Evolutionary conservation across 139 green algal species (phyloP).

Genomic region (Chlorella sp.): DNA sequence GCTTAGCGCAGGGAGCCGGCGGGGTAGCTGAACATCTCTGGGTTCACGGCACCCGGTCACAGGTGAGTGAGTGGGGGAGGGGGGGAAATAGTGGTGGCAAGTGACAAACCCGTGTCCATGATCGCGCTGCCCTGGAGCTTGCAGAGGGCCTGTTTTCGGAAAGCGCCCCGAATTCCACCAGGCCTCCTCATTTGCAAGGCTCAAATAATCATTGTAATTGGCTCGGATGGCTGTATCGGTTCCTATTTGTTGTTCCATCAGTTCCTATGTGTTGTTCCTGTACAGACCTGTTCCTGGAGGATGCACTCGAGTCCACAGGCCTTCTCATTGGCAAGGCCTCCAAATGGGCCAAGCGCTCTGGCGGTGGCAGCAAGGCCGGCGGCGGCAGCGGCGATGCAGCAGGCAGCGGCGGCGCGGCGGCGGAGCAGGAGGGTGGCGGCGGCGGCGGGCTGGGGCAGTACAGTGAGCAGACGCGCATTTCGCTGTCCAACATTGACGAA

Average conservation of each 20-base stretch:
- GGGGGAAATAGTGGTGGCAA: too few relatives aligned
- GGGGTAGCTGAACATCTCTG: too few relatives aligned
- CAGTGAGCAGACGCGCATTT: constrained; percentile 58
- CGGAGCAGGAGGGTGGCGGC: neutral
- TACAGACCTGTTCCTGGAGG: constrained; percentile 85
- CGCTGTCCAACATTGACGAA: constrained; percentile 77
- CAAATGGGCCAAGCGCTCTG: constrained; percentile 41
- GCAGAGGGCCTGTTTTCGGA: too few relatives aligned
- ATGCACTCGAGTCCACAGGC: constrained; percentile 77
- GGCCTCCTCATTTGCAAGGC: too few relatives aligned
- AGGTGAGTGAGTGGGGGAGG: too few relatives aligned
- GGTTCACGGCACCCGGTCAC: too few relatives aligned
- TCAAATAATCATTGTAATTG: too few relatives aligned
- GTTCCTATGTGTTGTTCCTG: neutral
- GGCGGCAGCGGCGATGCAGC: neutral
- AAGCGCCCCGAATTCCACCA: too few relatives aligned
- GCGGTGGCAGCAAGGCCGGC: constrained; percentile 5
- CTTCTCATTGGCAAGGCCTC: constrained; percentile 49
- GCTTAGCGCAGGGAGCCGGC: neutral
- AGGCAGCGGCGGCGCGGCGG: constrained; percentile 7
- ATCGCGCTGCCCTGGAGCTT: too few relatives aligned
- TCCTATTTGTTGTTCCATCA: neutral
- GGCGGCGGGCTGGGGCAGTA: constrained; percentile 35
- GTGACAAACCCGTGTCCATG: too few relatives aligned
- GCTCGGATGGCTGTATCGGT: too few relatives aligned